phyloP scores from a whole-genome alignment of 768 basidiomycete genomes.

The Panaeolus cyanescens region DNA sequence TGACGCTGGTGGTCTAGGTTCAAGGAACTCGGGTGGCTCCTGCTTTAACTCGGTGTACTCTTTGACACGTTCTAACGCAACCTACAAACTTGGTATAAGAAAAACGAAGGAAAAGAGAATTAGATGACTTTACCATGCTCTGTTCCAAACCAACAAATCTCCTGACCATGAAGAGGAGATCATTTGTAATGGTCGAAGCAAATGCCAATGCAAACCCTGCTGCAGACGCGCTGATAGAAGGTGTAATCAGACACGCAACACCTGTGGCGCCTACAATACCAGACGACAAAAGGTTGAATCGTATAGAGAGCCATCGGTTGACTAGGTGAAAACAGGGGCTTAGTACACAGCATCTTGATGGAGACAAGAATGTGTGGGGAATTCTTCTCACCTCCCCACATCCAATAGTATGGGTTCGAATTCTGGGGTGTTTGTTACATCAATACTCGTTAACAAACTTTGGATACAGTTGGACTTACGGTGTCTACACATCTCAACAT shows the following conservation, averaged over 20 bases:
- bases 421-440: constrained; percentile 30
- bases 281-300: constrained; percentile 82
- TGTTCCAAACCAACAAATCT: constrained; percentile 89
- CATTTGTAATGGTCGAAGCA: constrained; percentile 71
- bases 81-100: constrained; percentile 43
- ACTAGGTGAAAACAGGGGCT: constrained; percentile 46
- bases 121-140: constrained; percentile 67
- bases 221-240: constrained; percentile 73
- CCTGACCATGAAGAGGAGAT: constrained; percentile 74
- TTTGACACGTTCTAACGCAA: constrained; percentile 86
- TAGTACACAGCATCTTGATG: neutral
- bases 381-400: constrained; percentile 72
- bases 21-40: constrained; percentile 83
- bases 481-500: constrained; percentile 80
- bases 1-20: constrained; percentile 76
- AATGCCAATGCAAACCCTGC: constrained; percentile 90
- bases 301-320: constrained; percentile 87
- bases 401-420: constrained; percentile 84
- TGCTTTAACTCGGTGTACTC: constrained; percentile 81
- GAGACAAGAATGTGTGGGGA: neutral
- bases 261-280: constrained; percentile 75
- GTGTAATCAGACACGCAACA: constrained; percentile 64
- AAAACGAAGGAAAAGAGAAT: neutral
- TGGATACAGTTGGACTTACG: constrained; percentile 34
- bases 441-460: neutral